These are phyloP conservation scores for Chytriomyces confervae DNA, from an alignment of 192 early-diverging fungal genomes.

Conservation along the genomic window DNA sequence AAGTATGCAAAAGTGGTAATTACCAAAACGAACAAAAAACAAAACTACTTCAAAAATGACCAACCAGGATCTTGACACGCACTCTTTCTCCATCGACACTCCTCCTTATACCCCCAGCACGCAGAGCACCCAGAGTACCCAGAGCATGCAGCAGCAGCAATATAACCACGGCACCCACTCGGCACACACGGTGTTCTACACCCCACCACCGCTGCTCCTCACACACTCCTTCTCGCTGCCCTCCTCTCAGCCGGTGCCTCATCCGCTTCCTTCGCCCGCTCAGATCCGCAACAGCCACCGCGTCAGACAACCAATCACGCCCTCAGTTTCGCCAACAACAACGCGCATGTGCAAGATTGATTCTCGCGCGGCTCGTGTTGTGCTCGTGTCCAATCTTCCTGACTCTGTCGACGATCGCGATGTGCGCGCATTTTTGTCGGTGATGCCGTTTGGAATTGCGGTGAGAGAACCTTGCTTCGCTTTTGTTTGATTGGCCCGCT, in stretches of 20 bases:
- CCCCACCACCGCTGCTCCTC: not conserved
- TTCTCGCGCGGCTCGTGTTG: slow-evolving; percentile 5
- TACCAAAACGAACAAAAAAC: not conserved
- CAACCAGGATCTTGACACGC: too few relatives aligned
- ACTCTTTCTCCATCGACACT: too few relatives aligned
- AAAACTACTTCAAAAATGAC: too few relatives aligned
- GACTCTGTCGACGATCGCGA: slow-evolving; percentile 14
- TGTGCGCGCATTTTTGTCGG: slow-evolving; percentile 11
- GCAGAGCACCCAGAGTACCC: too few relatives aligned
- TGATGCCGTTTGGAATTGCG: not conserved
- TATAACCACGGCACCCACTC: not conserved
- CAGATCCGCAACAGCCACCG: too few relatives aligned
- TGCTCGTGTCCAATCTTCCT: slow-evolving; percentile 12
- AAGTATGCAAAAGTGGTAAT: not conserved
- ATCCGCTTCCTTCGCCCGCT: too few relatives aligned
- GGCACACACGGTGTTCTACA: not conserved
- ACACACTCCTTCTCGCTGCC: not conserved
- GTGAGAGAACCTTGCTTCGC: not conserved
- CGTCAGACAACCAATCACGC: not conserved
- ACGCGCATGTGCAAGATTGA: slow-evolving; percentile 20
- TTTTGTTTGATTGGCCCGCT: too few relatives aligned
- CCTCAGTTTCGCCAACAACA: not conserved
- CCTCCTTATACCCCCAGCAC: too few relatives aligned
- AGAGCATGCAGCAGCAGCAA: not conserved
- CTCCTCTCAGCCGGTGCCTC: not conserved